Conservation (phyloP, 139 green algal species). For the Chlorella sp. region DNA sequence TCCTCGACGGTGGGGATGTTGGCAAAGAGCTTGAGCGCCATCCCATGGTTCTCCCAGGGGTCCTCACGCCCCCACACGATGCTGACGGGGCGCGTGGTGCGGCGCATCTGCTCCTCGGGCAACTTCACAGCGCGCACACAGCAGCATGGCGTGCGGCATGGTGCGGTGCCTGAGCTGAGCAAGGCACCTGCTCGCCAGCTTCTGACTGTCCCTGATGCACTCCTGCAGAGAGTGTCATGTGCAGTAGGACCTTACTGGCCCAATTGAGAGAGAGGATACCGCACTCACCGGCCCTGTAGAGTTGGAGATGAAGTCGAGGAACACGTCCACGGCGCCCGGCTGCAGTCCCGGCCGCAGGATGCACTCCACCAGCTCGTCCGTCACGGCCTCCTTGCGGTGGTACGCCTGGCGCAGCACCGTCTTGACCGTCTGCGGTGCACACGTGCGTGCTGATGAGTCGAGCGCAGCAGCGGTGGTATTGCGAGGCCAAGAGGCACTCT, state of each 20-base stretch:
- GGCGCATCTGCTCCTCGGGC: slow-evolving; percentile 78
- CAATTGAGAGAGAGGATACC: no score
- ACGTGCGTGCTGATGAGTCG: neutral
- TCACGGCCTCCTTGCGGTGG: slow-evolving; percentile 65
- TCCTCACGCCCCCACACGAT: slow-evolving; percentile 89
- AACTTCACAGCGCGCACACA: slow-evolving; percentile 39
- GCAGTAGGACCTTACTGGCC: no score
- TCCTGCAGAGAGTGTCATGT: no score
- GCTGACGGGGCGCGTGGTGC: slow-evolving; percentile 56
- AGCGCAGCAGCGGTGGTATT: neutral
- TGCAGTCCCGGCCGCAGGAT: slow-evolving; percentile 81
- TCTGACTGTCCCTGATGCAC: no score
- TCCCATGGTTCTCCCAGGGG: slow-evolving; percentile 69
- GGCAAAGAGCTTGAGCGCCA: slow-evolving; percentile 57
- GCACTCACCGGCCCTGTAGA: slow-evolving; percentile 57
- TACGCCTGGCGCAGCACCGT: slow-evolving; percentile 92
- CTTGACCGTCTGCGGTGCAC: slow-evolving; percentile 48
- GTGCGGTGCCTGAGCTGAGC: no score
- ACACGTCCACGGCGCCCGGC: slow-evolving; percentile 84
- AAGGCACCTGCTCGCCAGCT: neutral
- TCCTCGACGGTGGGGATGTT: slow-evolving; percentile 53
- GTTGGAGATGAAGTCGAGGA: slow-evolving; percentile 98
- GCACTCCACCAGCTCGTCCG: slow-evolving; percentile 79
- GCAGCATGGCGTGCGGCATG: neutral
- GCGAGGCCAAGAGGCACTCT: neutral